Conservation (phyloP, 441 rosid species). For the Metrosideros polymorpha region DNA sequence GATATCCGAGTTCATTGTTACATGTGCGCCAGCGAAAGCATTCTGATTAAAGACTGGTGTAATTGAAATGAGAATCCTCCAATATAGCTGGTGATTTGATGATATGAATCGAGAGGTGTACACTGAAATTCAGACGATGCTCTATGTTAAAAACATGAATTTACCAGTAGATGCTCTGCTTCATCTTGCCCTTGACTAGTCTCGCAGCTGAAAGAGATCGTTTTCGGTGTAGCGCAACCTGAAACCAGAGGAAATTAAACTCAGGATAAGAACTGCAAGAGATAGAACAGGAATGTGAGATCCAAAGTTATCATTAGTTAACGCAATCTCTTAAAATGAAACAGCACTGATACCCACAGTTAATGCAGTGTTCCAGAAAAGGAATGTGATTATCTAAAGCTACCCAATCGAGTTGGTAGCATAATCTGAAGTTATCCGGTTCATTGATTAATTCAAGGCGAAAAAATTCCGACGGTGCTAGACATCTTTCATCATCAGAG, state of each 20-base stretch:
- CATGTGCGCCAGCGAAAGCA: not conserved
- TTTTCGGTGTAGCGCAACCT: constrained; percentile 62
- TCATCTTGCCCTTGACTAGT: constrained; percentile 29
- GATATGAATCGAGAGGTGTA: not conserved
- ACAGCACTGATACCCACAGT: not conserved
- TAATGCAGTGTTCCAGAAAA: not conserved
- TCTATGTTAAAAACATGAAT: not conserved
- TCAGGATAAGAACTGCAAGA: not conserved
- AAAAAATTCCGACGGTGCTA: not conserved
- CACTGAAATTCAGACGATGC: not conserved
- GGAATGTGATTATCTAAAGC: not conserved
- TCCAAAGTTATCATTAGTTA: not conserved
- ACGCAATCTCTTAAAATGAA: not conserved
- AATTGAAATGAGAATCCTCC: not conserved
- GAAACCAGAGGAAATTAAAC: not conserved
- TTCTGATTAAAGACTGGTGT: not conserved
- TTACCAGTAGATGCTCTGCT: constrained; percentile 28
- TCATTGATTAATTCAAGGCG: not conserved
- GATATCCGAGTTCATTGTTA: not conserved
- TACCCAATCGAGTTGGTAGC: not conserved
- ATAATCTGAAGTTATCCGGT: not conserved
- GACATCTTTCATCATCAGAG: not conserved
- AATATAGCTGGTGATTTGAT: not conserved
- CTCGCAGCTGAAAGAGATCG: constrained; percentile 39
- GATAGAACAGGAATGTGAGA: not conserved